Percentiles rank a stretch among this genome's conserved stretches.
These are phyloP conservation scores for Adansonia grandidieri DNA, from an alignment of 441 rosid species.

Conservation along the genomic window DNA sequence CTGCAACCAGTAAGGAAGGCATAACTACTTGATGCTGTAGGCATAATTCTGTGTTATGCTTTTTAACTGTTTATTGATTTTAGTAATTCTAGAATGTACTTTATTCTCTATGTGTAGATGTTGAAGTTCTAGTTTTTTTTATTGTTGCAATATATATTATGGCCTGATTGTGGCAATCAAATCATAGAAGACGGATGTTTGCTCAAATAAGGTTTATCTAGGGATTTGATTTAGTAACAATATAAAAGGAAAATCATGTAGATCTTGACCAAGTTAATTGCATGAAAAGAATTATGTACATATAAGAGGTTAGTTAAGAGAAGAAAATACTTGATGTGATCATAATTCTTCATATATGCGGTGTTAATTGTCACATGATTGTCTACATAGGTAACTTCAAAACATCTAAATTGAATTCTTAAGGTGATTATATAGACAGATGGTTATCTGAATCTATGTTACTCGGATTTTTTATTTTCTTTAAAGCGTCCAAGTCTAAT, in stretches of 20 bases:
- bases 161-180: constrained; percentile 1
- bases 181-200: not conserved
- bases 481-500: not conserved
- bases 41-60: not conserved
- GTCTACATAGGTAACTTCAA: not conserved
- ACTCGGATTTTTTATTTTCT: not conserved
- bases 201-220: not conserved
- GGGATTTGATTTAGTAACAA: not conserved
- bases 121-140: not conserved
- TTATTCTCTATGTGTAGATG: not conserved
- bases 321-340: not conserved
- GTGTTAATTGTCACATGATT: not conserved
- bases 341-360: too few relatives aligned
- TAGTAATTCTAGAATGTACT: not conserved
- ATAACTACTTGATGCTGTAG: not conserved
- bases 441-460: not conserved
- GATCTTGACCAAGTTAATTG: not conserved
- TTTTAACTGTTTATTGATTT: not conserved
- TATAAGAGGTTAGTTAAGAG: not conserved
- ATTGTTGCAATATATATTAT: constrained; percentile 2
- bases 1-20: too few relatives aligned
- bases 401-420: not conserved
- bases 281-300: not conserved
- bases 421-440: not conserved
- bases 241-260: not conserved